Evolutionary conservation across 2,329 filamentous ascomycete genomes (phyloP).

Genomic region (Penicillium brevicompactum): DNA sequence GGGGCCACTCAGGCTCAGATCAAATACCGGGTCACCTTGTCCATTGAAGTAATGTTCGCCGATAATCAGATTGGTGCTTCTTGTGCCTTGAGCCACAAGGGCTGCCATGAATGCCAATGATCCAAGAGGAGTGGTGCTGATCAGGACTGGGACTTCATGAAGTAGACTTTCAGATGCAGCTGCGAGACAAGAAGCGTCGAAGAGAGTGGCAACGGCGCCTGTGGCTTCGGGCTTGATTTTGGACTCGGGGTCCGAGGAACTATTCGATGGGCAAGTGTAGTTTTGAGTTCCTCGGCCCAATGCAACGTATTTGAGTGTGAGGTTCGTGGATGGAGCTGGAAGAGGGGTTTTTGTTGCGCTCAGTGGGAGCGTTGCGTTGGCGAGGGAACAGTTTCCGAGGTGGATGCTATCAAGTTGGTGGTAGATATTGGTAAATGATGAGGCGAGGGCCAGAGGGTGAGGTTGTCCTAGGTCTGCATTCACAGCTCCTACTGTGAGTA

Average conservation of each 20-base stretch:
- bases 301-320: constrained; percentile 47
- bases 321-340: constrained; percentile 28
- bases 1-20: constrained; percentile 28
- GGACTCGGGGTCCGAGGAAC: constrained; percentile 12
- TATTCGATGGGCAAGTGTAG: constrained; percentile 46
- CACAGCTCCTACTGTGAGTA: constrained; percentile 1
- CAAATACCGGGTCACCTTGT: constrained; percentile 33
- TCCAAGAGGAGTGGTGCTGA: constrained; percentile 25
- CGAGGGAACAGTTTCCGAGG: constrained; percentile 27
- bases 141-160: constrained; percentile 28
- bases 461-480: constrained; percentile 9
- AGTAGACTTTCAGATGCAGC: constrained; percentile 28
- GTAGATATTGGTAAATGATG: constrained; percentile 20
- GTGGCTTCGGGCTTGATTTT: constrained; percentile 36
- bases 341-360: constrained; percentile 26
- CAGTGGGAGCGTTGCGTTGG: constrained; percentile 16
- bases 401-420: constrained; percentile 22
- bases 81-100: constrained; percentile 19
- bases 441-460: constrained; percentile 15
- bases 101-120: constrained; percentile 30
- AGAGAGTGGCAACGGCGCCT: constrained; percentile 50
- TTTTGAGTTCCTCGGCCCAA: constrained; percentile 55
- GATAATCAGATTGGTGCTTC: constrained; percentile 29
- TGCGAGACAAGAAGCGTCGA: constrained; percentile 46
- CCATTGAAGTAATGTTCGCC: constrained; percentile 41